Percentiles rank a stretch among this genome's conserved stretches.
phyloP scores from a whole-genome alignment of 1,284 basidiomycete genomes.

The Cryptococcus sp. region DNA sequence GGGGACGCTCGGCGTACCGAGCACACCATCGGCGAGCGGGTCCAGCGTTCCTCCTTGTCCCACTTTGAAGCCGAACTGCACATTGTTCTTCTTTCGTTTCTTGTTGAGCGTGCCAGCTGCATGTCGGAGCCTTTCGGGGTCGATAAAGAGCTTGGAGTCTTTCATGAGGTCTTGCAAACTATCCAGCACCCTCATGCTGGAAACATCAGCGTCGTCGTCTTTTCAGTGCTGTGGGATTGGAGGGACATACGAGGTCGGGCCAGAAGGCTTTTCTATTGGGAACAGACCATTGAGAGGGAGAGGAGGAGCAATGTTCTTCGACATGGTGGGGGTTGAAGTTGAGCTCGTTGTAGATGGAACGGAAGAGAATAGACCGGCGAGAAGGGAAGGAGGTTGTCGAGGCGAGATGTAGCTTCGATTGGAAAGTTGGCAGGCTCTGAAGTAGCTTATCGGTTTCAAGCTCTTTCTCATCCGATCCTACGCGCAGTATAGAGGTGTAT shows the following conservation, averaged over 20 bases:
- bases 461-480: not conserved
- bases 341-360: no score
- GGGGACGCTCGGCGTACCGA: conserved; percentile 53
- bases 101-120: conserved; percentile 4
- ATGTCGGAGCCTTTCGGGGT: conserved; percentile 22
- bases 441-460: no score
- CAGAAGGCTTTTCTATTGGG: conserved; percentile 47
- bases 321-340: conserved; percentile 26
- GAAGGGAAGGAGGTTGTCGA: not conserved
- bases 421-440: no score
- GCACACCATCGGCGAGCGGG: conserved; percentile 76
- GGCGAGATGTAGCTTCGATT: no score
- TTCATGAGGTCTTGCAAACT: conserved; percentile 73
- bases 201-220: not conserved
- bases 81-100: conserved; percentile 38
- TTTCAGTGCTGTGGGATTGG: not conserved
- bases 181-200: conserved; percentile 84
- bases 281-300: conserved; percentile 47
- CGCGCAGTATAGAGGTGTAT: not conserved
- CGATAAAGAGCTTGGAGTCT: conserved; percentile 74
- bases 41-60: conserved; percentile 68
- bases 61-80: conserved; percentile 43
- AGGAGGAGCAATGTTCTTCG: conserved; percentile 36
- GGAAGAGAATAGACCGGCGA: no score
- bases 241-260: conserved; percentile 40